These are phyloP conservation scores for Mycena indigotica DNA, from an alignment of 768 basidiomycete species.

Conservation along the genomic window DNA sequence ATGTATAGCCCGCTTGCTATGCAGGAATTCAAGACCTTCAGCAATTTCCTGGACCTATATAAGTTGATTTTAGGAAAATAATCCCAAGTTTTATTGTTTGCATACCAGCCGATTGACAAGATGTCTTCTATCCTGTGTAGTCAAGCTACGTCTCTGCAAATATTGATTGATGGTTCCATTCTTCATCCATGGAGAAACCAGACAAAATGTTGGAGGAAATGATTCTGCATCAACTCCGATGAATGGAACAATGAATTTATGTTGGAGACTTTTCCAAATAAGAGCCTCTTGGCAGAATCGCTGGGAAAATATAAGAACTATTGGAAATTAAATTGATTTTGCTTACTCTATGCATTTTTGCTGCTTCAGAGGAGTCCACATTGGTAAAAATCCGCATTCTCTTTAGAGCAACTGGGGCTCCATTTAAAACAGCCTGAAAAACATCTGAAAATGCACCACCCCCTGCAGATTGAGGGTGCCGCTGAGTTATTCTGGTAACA, in stretches of 20 bases:
- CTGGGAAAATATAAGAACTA: constrained; percentile 6
- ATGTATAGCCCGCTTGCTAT: neutral
- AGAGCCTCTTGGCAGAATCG: constrained; percentile 28
- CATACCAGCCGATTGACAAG: neutral
- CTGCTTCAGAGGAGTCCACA: neutral
- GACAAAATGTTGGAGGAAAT: constrained; percentile 21
- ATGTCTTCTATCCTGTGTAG: neutral
- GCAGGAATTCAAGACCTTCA: neutral
- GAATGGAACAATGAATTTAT: constrained; percentile 24
- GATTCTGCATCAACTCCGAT: constrained; percentile 24
- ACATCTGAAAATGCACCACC: neutral
- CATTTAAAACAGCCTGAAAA: neutral
- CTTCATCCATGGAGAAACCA: constrained; percentile 33
- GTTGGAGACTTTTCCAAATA: constrained; percentile 23
- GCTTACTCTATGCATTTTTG: neutral
- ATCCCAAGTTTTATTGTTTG: neutral
- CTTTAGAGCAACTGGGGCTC: neutral
- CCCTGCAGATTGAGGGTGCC: neutral
- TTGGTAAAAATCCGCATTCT: neutral
- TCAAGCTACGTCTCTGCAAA: constrained; percentile 5
- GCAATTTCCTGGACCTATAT: constrained; percentile 4
- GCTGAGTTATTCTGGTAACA: neutral
- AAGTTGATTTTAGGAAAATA: neutral
- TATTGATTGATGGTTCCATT: constrained; percentile 22
- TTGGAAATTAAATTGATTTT: neutral